Conservation (phyloP, 1,284 basidiomycete species). For the Pisolithus thermaeus region DNA sequence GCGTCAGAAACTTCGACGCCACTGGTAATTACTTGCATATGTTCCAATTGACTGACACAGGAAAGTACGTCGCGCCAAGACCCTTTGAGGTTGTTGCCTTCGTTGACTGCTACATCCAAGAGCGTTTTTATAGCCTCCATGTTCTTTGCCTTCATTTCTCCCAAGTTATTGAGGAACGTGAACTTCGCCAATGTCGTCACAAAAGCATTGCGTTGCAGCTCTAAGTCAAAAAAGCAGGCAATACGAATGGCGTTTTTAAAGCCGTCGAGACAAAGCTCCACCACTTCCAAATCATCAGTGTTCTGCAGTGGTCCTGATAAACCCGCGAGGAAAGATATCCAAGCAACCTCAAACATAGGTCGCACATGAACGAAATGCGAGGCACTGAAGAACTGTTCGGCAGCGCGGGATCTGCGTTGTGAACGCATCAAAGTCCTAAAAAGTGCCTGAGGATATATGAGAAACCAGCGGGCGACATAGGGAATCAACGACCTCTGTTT, state of each 20-base stretch:
- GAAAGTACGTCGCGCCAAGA: constrained; percentile 96
- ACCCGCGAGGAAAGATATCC: constrained; percentile 95
- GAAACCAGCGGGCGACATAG: not conserved
- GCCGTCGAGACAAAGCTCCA: constrained; percentile 89
- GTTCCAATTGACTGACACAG: constrained; percentile 94
- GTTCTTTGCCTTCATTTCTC: constrained; percentile 98
- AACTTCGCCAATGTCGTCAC: constrained; percentile 97
- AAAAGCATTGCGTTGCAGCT: constrained; percentile 93
- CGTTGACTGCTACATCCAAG: constrained; percentile 87
- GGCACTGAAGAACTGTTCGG: constrained; percentile 89
- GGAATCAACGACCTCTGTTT: constrained; percentile 68
- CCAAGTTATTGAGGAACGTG: constrained; percentile 92
- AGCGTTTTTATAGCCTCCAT: constrained; percentile 97
- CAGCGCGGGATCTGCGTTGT: constrained; percentile 71
- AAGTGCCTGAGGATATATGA: constrained; percentile 53
- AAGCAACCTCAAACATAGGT: constrained; percentile 98
- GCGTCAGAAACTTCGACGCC: constrained; percentile 81
- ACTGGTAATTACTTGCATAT: constrained; percentile 93
- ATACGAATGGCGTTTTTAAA: constrained; percentile 92
- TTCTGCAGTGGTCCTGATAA: constrained; percentile 89
- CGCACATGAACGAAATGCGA: constrained; percentile 92
- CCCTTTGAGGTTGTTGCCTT: constrained; percentile 90
- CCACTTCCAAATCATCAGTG: constrained; percentile 86
- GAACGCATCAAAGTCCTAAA: constrained; percentile 87
- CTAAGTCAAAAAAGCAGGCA: constrained; percentile 92